Base-by-base conservation (phyloP, 345 rosid genomes). In the Bretschneidera sinensis region DNA sequence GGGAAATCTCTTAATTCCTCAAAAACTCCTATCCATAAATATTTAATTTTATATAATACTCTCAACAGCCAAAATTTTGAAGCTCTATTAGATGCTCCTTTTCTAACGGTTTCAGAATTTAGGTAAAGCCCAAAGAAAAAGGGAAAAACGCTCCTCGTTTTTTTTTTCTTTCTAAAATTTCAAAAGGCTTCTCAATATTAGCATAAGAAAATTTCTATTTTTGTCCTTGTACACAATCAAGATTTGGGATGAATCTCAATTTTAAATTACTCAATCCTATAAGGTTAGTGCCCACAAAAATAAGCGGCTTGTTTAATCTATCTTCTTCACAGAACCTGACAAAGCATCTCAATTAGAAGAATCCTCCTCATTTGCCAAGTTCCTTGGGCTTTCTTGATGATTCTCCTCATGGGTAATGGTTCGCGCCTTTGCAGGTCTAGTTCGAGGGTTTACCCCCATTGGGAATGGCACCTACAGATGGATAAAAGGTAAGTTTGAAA, bases 51-150 rank as follows among this genome's bases (percentile, higher is more conserved):
- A 28, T 28, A 28, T 28, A 17, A 55, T 50, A 47, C 47, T 68
- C 28, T 33, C 31, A 52, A 35, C 66, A 35, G 45, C 71, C 79
- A 79, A 79, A 79, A 79, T 51, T 75, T 77, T 63, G 82, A 68
- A 73, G 84, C 82, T 75, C 64, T 66, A 43, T 20, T 24, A 8
- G 47, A 63, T 49, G 65, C 76, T 52, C 50, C 56, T 21, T 43
- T 47, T 61, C 70, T 70, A 24, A 49, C 48, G 2, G 31, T 21
- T 63, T 19, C 17, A 7, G n/a, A n/a, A n/a, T n/a, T n/a, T n/a
- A n/a, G n/a, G 57, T 33, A 25, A 31, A 51, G 10, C 9, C n/a
- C n/a, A 33, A 34, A 55, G 64, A 57, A 65, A 60, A 66, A 17
- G 25, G 48, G 24, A 57, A 48, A 59, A 48, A 24, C 33, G 62